Percentiles rank a stretch among this genome's conserved stretches.
Conservation (phyloP, 2,329 filamentous ascomycete genomes). For the Stachybotrys chartarum region DNA sequence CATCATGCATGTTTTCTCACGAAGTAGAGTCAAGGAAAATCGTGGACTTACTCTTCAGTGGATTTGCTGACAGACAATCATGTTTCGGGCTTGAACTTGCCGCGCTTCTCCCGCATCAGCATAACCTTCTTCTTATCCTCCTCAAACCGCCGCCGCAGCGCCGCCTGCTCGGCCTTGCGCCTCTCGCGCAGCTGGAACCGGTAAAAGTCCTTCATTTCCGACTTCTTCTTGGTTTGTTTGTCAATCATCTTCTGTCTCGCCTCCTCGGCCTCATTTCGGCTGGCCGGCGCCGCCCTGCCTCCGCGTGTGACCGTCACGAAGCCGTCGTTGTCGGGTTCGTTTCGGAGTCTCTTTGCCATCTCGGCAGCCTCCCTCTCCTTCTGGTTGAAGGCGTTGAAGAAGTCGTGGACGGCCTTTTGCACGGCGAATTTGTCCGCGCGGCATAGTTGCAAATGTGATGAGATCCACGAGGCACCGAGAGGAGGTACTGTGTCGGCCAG, state of each 20-base stretch:
- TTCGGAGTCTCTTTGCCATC: constrained; percentile 58
- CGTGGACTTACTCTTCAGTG: constrained; percentile 7
- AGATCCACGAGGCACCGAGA: constrained; percentile 51
- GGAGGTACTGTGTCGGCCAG: constrained; percentile 46
- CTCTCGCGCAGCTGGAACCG: constrained; percentile 75
- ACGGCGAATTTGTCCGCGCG: constrained; percentile 63
- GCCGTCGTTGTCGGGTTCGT: constrained; percentile 86
- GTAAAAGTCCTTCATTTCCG: constrained; percentile 68
- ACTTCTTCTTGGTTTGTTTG: constrained; percentile 54
- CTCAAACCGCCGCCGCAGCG: constrained; percentile 65
- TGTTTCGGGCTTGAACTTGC: constrained; percentile 50
- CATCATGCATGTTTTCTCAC: constrained; percentile 29
- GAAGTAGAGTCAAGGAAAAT: constrained; percentile 2
- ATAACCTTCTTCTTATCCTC: constrained; percentile 66
- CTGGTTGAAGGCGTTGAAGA: constrained; percentile 74
- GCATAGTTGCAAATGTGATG: constrained; percentile 61
- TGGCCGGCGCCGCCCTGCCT: constrained; percentile 65
- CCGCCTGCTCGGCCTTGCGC: constrained; percentile 66
- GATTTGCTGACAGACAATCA: constrained; percentile 15
- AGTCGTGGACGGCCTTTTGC: constrained; percentile 73
- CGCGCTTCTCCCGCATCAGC: constrained; percentile 61
- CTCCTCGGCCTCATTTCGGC: constrained; percentile 62
- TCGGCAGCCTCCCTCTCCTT: constrained; percentile 58
- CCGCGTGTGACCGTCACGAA: constrained; percentile 88
- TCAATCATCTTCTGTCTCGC: constrained; percentile 52